These are phyloP conservation scores for Emiliania huxleyi DNA, from an alignment of 78 protist genomes.

Conservation along the genomic window DNA sequence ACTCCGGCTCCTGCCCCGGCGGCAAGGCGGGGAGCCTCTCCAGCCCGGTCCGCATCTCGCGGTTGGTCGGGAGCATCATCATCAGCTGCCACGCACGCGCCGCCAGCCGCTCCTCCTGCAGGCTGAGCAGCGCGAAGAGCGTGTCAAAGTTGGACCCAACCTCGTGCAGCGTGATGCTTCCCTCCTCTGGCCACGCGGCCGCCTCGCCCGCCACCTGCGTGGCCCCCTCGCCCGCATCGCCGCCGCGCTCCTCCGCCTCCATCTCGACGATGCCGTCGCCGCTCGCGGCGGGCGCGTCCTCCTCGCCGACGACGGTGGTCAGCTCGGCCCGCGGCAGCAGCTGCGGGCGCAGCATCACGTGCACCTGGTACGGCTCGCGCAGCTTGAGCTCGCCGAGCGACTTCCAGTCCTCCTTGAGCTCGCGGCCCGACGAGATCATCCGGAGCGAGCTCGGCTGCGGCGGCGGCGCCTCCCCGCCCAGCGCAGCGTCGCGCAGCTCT, in stretches of 20 bases:
- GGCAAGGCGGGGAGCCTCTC: background rate
- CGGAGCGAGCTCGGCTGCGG: background rate
- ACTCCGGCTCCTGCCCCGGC: background rate
- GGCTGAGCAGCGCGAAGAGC: background rate
- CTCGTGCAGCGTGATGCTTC: background rate
- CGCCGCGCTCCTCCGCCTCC: background rate
- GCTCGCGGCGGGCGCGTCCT: background rate
- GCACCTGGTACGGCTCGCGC: background rate
- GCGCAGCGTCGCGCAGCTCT: background rate
- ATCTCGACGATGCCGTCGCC: background rate
- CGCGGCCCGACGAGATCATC: background rate
- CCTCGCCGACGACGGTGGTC: background rate
- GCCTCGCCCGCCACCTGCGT: background rate
- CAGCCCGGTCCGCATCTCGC: background rate
- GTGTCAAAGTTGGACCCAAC: background rate
- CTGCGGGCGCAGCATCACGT: background rate
- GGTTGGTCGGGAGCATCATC: constrained; percentile 21
- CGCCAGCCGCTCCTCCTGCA: background rate
- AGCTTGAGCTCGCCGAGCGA: background rate
- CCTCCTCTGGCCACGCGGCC: background rate
- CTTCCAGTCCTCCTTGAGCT: background rate
- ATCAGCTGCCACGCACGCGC: constrained; percentile 4
- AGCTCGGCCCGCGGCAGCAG: background rate
- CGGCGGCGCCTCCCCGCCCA: too few relatives aligned
- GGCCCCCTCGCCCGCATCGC: background rate